Base-by-base conservation (phyloP, 2,329 filamentous ascomycete species). In the Ophiostoma sp. region DNA sequence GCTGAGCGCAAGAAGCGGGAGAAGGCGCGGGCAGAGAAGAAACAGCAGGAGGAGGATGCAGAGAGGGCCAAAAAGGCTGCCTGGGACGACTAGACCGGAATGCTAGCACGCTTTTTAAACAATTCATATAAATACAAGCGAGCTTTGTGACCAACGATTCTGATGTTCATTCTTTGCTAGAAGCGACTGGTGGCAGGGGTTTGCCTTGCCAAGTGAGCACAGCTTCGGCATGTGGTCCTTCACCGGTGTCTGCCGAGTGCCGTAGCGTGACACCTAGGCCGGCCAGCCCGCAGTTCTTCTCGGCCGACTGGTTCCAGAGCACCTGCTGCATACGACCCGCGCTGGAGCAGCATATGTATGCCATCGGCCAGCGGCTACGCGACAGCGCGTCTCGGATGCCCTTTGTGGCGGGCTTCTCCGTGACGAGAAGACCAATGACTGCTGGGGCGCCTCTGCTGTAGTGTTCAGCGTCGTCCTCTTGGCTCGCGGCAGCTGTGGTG, bases 11-110 rank as follows among this genome's bases (percentile, higher is more conserved):
- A 87, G 81, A 85, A 86, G 73, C 81, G 88, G 69, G 90, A 93
- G 69, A 85, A 87, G 73, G 91, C 93, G 77, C 87, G 83, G 75
- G 87, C 87, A 68, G 85, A 86, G 69, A 86, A 88, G 77, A 85
- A 79, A 73, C 79, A 80, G 72, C 83, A 81, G 41, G 84, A 84
- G 72, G 86, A 86, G 74, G 85, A 89, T 74, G 86, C 87, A 45
- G 90, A 94, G 76, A 86, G 83, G 77, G 89, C 89, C n/a, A 96
- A 90, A 82, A 85, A 85, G 70, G 88, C 91, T n/a, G 83, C 97
- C 40, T 98, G 95, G 95, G 89, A 95, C 69, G 91, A 89, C 75
- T 89, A 75, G 79, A 66, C 58, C 44, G 44, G 45, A 52, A 8
- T 55, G 14, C 1, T 55, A 45, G n/a, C 4, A 6, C 11, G 40